Evolutionary conservation across 2,329 filamentous ascomycete genomes (phyloP), one percentile per base, ranked within the genome.

Genomic region (Cladosporium sp.): DNA sequence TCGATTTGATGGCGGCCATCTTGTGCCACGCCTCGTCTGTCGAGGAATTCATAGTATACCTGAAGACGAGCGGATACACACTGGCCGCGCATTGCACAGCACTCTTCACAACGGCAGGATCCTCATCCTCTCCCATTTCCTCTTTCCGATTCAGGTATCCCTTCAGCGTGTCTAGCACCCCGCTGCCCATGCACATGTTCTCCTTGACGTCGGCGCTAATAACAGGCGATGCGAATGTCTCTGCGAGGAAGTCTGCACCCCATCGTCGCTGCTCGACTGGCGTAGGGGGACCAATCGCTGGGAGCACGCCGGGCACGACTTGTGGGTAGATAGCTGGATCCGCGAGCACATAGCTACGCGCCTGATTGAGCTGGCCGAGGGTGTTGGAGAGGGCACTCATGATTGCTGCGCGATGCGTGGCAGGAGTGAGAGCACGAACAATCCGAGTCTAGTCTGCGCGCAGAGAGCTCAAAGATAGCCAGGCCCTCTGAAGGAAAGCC

Each of bases 221-320:
- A 26, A 90, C 88, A n/a, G 96, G 95, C 67, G 92, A 96, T 66
- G 95, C 90, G 80, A 99, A 98, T 2, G 93, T 93, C 82, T 99
- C 95, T 65, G 94, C 93, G 52, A 99, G 84, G 76, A 99, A 99
- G 68, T 97, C 93, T 69, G 93, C 90, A 30, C 94, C 95, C 95
- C 95, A 99, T 90, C 93, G 85, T 79, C 93, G 90, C 74, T 98
- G 83, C 79, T 96, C 92, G 65, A 97, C 80, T 68, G 87, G 86
- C 69, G 92, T 86, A 70, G 85, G 84, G 61, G 90, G 87, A 68
- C 90, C 89, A 78, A 97, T 91, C 74, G 98, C 93, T 65, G 93
- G 93, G n/a, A 98, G 83, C 69, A 98, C 92, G 58, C 92, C 93
- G 75, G 92, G 91, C 69, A 99, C 90, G 76, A 99, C 94, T 78